Percentiles rank a stretch among this genome's conserved stretches.
These are phyloP conservation scores for Penicillium malachiteum DNA, from an alignment of 495 filamentous ascomycete genomes.

Conservation along the genomic window DNA sequence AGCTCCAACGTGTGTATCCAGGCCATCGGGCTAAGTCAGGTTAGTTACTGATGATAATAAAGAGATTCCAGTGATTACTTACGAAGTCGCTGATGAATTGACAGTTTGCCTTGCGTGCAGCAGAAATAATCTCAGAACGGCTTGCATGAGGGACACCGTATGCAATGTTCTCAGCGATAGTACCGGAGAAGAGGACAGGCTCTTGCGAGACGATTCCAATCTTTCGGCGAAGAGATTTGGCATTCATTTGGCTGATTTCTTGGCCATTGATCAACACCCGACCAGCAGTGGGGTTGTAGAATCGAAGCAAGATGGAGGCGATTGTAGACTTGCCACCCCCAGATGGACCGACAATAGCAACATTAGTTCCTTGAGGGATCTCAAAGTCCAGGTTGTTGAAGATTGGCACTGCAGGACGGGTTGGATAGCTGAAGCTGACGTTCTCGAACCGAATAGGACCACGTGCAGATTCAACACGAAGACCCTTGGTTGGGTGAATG, in stretches of 20 bases:
- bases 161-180: constrained; percentile 93
- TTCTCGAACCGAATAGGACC: constrained; percentile 85
- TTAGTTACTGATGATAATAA: constrained; percentile 15
- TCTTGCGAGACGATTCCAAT: constrained; percentile 96
- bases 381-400: constrained; percentile 87
- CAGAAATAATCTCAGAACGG: constrained; percentile 75
- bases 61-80: constrained; percentile 26
- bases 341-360: constrained; percentile 93
- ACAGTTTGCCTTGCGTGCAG: constrained; percentile 93
- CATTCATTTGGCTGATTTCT: constrained; percentile 85
- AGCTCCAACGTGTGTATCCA: constrained; percentile 91
- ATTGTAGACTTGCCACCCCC: constrained; percentile 96
- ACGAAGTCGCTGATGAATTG: constrained; percentile 92
- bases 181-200: constrained; percentile 92
- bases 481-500: constrained; percentile 79
- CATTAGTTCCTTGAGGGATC: constrained; percentile 88
- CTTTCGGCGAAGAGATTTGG: constrained; percentile 88
- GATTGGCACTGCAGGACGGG: constrained; percentile 83
- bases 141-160: constrained; percentile 84
- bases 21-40: constrained; percentile 67
- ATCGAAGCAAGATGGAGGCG: constrained; percentile 80
- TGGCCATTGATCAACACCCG: constrained; percentile 78
- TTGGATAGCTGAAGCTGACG: constrained; percentile 85
- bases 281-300: constrained; percentile 82
- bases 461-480: constrained; percentile 73